A percentile compares a stretch with the other conserved stretches of the same genome.
These are phyloP conservation scores for Ophiostoma sp. DNA, from an alignment of 2,329 filamentous ascomycete genomes.

Conservation along the genomic window DNA sequence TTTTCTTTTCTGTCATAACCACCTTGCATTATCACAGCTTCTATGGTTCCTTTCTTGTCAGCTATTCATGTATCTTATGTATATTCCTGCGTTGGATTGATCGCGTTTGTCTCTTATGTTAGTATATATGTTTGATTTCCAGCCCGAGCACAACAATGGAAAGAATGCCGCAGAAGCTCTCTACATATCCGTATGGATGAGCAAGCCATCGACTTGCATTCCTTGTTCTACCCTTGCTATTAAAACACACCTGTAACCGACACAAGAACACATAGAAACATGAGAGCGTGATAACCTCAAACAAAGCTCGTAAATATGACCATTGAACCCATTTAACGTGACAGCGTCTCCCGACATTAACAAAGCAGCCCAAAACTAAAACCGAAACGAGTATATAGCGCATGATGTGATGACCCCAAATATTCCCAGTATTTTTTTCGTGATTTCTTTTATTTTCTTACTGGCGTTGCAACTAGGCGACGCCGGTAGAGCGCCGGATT, in stretches of 20 bases:
- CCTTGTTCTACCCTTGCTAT: neutral
- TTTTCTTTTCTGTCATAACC: neutral
- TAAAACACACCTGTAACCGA: neutral
- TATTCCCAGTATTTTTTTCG: neutral
- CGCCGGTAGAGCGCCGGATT: constrained; percentile 65
- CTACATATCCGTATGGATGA: too few species aligned
- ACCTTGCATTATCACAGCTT: neutral
- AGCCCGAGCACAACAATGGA: neutral
- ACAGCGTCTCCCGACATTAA: neutral
- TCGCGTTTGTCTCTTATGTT: neutral
- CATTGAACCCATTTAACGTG: neutral
- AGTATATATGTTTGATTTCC: neutral
- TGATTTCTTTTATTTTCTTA: neutral
- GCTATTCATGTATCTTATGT: neutral
- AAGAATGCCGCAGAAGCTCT: too few species aligned
- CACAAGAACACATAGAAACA: neutral
- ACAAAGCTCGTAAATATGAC: constrained; percentile 1
- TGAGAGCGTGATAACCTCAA: neutral
- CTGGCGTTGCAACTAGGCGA: neutral
- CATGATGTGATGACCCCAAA: neutral
- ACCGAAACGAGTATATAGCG: neutral
- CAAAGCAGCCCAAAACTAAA: neutral
- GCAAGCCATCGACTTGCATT: neutral
- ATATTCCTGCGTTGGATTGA: neutral
- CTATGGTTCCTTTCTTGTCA: neutral